Evolutionary conservation across 768 basidiomycete genomes (phyloP).

Genomic region (Kwoniella mangroviensis): DNA sequence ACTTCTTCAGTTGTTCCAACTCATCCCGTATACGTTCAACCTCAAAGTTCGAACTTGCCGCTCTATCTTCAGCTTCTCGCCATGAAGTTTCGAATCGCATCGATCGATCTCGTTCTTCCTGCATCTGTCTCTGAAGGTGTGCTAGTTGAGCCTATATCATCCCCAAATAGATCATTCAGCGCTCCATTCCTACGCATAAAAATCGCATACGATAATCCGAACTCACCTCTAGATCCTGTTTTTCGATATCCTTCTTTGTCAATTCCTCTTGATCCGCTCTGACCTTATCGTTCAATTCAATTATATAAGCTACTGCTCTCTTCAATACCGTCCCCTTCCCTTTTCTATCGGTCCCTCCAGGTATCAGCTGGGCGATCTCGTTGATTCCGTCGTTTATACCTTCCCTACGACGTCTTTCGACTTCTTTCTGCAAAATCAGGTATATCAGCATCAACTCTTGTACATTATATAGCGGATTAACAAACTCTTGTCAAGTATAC

Average conservation of each 20-base stretch:
- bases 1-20: constrained; percentile 28
- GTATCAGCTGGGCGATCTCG: constrained; percentile 84
- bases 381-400: constrained; percentile 98
- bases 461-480: neutral
- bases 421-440: constrained; percentile 80
- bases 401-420: constrained; percentile 89
- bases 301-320: constrained; percentile 88
- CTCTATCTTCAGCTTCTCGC: constrained; percentile 53
- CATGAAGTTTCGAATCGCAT: constrained; percentile 43
- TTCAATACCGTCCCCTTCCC: constrained; percentile 82
- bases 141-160: constrained; percentile 26
- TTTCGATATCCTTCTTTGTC: constrained; percentile 30
- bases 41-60: constrained; percentile 46
- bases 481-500: too few relatives aligned
- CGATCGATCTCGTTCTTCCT: constrained; percentile 40
- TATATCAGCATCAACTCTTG: too few relatives aligned
- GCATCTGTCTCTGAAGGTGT: constrained; percentile 21
- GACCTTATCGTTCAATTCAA: constrained; percentile 87
- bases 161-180: too few relatives aligned
- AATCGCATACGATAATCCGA: too few relatives aligned
- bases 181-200: too few relatives aligned
- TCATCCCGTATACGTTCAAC: constrained; percentile 40
- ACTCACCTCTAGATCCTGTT: constrained; percentile 32
- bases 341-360: constrained; percentile 74
- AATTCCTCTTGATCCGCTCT: constrained; percentile 63